Evolutionary conservation across 2,329 filamentous ascomycete genomes (phyloP).

Genomic region (Blumeria hordei): DNA sequence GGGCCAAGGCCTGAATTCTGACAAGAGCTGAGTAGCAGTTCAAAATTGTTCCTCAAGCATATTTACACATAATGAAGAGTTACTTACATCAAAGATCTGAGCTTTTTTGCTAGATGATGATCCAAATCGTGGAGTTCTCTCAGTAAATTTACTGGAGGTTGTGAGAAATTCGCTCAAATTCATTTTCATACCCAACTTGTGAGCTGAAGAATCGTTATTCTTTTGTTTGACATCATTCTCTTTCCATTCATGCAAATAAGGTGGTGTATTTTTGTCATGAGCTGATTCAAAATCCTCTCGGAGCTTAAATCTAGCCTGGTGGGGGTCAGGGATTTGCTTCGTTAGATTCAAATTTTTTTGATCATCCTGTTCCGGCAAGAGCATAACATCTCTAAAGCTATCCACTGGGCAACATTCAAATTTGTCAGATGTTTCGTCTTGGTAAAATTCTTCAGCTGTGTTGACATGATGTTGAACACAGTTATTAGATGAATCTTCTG

Average conservation of each 20-base stretch:
- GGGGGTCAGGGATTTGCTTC: constrained; percentile 34
- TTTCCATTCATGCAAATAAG: too few species aligned
- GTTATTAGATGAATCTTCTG: constrained; percentile 14
- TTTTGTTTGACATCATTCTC: too few species aligned
- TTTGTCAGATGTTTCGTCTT: constrained; percentile 12
- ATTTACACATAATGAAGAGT: too few species aligned
- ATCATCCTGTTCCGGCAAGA: constrained; percentile 11
- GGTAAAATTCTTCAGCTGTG: constrained; percentile 5
- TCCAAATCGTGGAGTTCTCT: constrained; percentile 9
- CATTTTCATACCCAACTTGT: too few species aligned
- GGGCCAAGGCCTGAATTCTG: constrained; percentile 39
- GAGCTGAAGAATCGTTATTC: too few species aligned
- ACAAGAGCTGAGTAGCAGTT: not conserved
- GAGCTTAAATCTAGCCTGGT: constrained; percentile 6
- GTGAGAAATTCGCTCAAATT: constrained; percentile 1
- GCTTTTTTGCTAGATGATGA: constrained; percentile 2
- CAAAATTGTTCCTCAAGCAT: not conserved
- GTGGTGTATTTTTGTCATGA: too few species aligned
- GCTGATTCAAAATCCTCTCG: not conserved
- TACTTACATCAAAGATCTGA: constrained; percentile 15
- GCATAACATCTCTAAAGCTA: constrained; percentile 33
- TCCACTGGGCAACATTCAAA: constrained; percentile 30
- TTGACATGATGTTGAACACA: constrained; percentile 10
- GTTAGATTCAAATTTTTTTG: constrained; percentile 21
- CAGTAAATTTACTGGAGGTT: constrained; percentile 5